Conservation (phyloP, 306 rosid genomes). For the Cicer cuneatum region DNA sequence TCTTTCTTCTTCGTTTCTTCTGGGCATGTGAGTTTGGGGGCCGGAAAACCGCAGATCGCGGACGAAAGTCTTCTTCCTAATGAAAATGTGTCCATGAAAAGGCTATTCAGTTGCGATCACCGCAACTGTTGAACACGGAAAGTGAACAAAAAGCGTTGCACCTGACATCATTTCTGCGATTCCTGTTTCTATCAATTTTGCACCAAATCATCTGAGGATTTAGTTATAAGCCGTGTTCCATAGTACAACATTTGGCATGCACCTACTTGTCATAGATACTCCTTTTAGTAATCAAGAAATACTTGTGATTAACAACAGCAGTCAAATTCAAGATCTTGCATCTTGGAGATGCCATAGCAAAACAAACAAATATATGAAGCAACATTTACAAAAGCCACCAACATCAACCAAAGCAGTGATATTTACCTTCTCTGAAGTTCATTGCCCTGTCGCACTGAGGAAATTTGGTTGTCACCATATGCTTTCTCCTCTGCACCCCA, state of each 20-base stretch:
- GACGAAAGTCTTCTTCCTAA: too few species aligned
- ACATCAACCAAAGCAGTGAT: neutral
- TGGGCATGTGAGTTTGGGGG: too few species aligned
- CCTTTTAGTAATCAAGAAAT: constrained; percentile 27
- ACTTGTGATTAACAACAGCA: neutral
- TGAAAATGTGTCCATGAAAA: too few species aligned
- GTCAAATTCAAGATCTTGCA: constrained; percentile 7
- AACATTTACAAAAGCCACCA: neutral
- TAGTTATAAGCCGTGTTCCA: neutral
- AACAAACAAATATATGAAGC: constrained; percentile 26
- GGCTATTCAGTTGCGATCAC: too few species aligned
- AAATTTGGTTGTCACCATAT: constrained; percentile 73
- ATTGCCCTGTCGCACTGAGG: constrained; percentile 57
- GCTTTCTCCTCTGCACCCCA: constrained; percentile 79
- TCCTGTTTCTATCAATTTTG: neutral
- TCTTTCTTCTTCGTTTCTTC: too few species aligned
- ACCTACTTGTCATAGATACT: neutral
- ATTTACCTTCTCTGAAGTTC: constrained; percentile 63
- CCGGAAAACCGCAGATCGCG: too few species aligned
- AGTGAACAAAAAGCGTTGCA: too few species aligned
- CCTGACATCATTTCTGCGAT: too few species aligned
- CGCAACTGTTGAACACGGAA: too few species aligned
- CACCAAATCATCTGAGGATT: constrained; percentile 28
- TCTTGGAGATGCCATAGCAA: neutral
- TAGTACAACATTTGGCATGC: neutral